These are phyloP conservation scores for Cucumis cinereus DNA, from an alignment of 306 rosid species.

Conservation along the genomic window DNA sequence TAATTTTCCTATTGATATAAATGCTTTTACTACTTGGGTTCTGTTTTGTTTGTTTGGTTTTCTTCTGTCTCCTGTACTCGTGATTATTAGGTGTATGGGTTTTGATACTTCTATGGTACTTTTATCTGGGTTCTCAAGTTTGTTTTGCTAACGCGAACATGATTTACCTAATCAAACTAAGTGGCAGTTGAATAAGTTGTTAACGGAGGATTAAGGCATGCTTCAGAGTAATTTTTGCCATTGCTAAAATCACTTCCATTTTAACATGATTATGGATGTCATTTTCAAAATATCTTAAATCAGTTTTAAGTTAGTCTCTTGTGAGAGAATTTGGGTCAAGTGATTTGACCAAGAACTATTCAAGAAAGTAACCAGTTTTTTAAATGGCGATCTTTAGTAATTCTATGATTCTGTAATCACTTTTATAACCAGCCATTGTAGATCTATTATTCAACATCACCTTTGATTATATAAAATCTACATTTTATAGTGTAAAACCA, in stretches of 20 bases:
- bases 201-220: background rate
- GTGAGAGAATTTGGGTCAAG: background rate
- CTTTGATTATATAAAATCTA: background rate
- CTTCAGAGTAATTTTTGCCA: background rate
- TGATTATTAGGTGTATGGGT: background rate
- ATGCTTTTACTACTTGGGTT: background rate
- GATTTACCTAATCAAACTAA: background rate
- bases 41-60: background rate
- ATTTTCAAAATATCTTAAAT: background rate
- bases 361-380: background rate
- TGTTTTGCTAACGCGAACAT: background rate
- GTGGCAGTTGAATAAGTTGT: background rate
- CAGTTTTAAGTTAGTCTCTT: background rate
- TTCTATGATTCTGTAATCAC: background rate
- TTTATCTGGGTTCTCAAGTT: background rate
- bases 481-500: background rate
- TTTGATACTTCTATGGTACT: background rate
- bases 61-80: background rate
- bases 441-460: background rate
- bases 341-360: background rate
- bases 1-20: background rate
- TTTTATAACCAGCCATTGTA: background rate
- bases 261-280: background rate
- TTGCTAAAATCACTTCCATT: background rate
- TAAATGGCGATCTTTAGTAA: background rate